Base-by-base conservation (phyloP, 2,329 filamentous ascomycete genomes). In the Cordyceps pruinosa region DNA sequence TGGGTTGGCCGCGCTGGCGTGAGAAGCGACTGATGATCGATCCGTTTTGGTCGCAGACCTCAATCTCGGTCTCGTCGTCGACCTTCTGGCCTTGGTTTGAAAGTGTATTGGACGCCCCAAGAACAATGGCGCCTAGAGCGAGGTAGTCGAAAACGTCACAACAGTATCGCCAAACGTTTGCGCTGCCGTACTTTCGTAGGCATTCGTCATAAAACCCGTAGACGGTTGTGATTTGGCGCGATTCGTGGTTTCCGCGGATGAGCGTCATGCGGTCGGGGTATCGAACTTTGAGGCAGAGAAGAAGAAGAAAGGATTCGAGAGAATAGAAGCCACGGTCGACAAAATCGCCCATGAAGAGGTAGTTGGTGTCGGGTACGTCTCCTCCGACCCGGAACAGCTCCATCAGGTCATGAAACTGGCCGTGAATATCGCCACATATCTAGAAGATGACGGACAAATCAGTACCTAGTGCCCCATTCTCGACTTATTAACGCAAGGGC, bases 131-230 rank as follows among this genome's bases (percentile, higher is more conserved):
- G 53, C 90, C 91, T 5, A 97, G 83, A 5, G 92, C 90, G 23
- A 99, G 84, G 71, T 97, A 97, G 74, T 99, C 93, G 69, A 99
- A 99, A 4, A 97, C 89, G 66, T 99, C 94, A 74, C 92, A 97
- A 76, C 92, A 99, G 69, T 97, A 93, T 56, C 90, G 83, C 93
- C 93, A 97, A 1, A 97, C 93, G 66, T 97, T 97, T 37, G 93
- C 92, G 68, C 88, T 96, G 60, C 93, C 93, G 68, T 97, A 97
- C 74, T 97, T 97, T 55, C 93, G 82, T 61, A 97, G 79, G 68
- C 93, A 97, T 75, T 97, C 93, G 68, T 97, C 93, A 76, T 97
- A 97, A 76, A 97, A 97, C 61, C 93, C 93, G 70, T 97, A 97
- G 15, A 97, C 93, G 5, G 90, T 96, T 23, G 93, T 97, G 63